Base-by-base conservation (phyloP, 768 basidiomycete species). In the Macrocybe gigantea region DNA sequence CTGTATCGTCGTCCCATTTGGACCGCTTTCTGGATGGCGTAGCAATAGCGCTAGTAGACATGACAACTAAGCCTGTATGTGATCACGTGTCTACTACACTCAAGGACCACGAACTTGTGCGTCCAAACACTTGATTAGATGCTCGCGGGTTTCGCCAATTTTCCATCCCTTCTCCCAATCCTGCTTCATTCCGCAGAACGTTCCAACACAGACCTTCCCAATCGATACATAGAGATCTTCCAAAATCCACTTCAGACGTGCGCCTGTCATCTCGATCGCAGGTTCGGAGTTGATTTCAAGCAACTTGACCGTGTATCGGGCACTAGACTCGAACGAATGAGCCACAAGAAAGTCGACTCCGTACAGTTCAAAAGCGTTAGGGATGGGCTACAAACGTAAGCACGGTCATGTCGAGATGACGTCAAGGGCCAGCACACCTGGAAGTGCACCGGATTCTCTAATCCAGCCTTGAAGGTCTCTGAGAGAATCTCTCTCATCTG, bases 261-360 rank as follows among this genome's bases (percentile, higher is more conserved):
- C 77, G 1, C 94, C 96, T 0, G 94, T 94, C 47, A 95, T 77
- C 58, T 93, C 90, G 49, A 98, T 95, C 38, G 96, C 96, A 1
- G 96, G 95, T 53, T 94, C 93, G 5, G 95, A 83, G 60, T 99
- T 99, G 58, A 95, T 74, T 64, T 98, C 96, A 31, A 97, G 73
- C 1, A 97, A 70, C 47, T 85, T 82, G 11, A 91, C 82, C 51
- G 79, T 74, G 47, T 50, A 54, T 81, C 77, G 6, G 62, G 58
- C 5, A 45, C 47, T 9, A 38, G 36, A 9, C 41, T 45, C 0
- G 58, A 43, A 53, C 53, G 42, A 56, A 58, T 78, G 77, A 45
- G 74, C 75, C 49, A 97, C 76, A 10, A 98, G 71, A 50, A 99
- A 87, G 63, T 99, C 96, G n/a, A 88, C 77, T 0, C 96, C 96